Percentiles rank a stretch among this genome's conserved stretches.
Conservation (phyloP, 2,329 filamentous ascomycete genomes). For the Pestalotiopsis sp. region DNA sequence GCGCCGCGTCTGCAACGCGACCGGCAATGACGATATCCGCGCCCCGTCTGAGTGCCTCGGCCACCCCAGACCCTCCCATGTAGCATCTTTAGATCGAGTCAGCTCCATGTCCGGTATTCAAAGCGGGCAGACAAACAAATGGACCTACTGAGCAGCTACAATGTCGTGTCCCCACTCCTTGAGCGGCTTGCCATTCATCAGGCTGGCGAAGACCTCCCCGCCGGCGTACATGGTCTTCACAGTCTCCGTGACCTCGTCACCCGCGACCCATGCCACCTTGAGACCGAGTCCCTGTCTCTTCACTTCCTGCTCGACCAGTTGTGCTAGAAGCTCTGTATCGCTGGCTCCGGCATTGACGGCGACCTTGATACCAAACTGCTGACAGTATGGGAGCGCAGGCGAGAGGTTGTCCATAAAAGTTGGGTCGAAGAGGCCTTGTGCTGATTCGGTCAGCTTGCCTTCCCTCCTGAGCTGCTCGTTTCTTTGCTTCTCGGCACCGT, state of each 20-base stretch:
- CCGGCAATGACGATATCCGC: conserved; percentile 42
- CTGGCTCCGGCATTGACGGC: conserved; percentile 32
- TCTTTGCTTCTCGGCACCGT: conserved; percentile 24
- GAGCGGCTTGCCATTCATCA: conserved; percentile 20
- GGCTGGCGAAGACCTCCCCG: conserved; percentile 26
- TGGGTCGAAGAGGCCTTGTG: conserved; percentile 20
- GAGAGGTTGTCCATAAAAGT: conserved; percentile 29
- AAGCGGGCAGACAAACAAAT: neutral
- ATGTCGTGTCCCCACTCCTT: conserved; percentile 23
- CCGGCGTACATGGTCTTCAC: conserved; percentile 24
- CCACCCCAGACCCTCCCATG: conserved; percentile 43
- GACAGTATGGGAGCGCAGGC: conserved; percentile 25
- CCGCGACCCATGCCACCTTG: conserved; percentile 32
- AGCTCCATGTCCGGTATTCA: neutral
- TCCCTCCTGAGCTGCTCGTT: neutral
- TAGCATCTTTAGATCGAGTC: conserved; percentile 31
- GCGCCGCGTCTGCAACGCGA: conserved; percentile 40
- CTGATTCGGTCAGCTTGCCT: conserved; percentile 3
- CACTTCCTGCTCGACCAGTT: conserved; percentile 15
- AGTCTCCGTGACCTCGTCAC: conserved; percentile 28
- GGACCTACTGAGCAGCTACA: conserved; percentile 26
- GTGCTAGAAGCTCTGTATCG: conserved; percentile 22
- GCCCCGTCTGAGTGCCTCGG: conserved; percentile 33
- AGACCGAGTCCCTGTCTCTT: conserved; percentile 19
- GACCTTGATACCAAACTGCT: conserved; percentile 24